Base-by-base conservation (phyloP, 768 basidiomycete species). In the Pisolithus microcarpus region DNA sequence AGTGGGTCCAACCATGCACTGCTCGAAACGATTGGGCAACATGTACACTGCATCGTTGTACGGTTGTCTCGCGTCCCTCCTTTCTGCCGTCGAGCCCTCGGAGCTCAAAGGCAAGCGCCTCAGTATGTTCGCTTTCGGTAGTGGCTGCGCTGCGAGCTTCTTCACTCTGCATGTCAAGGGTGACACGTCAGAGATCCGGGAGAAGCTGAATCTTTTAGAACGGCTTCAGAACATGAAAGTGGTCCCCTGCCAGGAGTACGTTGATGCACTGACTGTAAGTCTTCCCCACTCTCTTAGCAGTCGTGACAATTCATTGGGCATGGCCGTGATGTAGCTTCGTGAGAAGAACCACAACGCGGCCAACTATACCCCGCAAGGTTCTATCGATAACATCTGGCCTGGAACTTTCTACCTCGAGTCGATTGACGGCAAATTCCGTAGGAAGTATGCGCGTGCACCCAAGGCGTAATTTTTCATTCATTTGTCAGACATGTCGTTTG, bases 1-100 rank as follows among this genome's bases (percentile, higher is more conserved):
- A 63, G 86, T 92, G 18, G 81, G 81, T 56, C 88, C 91, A 7
- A 78, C 75, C 23, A 93, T 95, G 82, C 81, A 84, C 50, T 87
- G 85, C 73, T 91, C 93, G 24, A 81, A 82, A 64, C 84, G 93
- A 42, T 81, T 95, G 57, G 96, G 96, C 13, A 98, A 99, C 82
- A 95, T 93, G 87, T 97, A 99, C 78, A 95, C 96, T 11, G 96
- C 87, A 13, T 94, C 91, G 15, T 76, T 99, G 10, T 98, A 94
- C 65, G 93, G 91, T 42, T 93, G 92, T 58, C 82, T 99, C 53
- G 88, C 94, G 37, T 91, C 89, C 7, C 75, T 98, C 26, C 64
- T 99, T 39, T 79, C 87, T 42, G 76, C 76, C 23, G 80, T 90
- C 37, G 81, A 84, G 59, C 84, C 89, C 8, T 68, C 78, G 7